phyloP scores from a whole-genome alignment of 2,329 filamentous ascomycete genomes.

The Sporothrix inflata region DNA sequence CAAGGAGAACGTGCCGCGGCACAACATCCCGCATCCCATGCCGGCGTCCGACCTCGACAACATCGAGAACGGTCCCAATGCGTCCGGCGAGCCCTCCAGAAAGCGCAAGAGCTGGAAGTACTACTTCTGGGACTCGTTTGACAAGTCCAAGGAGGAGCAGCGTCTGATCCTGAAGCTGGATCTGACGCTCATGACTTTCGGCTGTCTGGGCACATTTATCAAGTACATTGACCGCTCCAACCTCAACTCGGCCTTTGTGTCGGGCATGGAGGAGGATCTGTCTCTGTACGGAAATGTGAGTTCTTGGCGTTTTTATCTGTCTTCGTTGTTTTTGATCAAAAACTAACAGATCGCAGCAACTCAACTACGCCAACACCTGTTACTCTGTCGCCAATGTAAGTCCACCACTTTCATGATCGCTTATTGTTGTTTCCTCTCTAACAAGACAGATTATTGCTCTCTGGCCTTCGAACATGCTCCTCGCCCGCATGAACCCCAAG shows the following conservation, averaged over 20 bases:
- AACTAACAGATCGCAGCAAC: constrained; percentile 20
- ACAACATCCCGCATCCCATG: not conserved
- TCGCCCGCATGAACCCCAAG: constrained; percentile 26
- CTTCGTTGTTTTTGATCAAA: not conserved
- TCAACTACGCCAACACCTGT: constrained; percentile 30
- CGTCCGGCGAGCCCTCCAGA: not conserved
- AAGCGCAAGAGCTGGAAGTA: constrained; percentile 26
- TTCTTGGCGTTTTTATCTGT: not conserved
- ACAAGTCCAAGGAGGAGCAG: constrained; percentile 25
- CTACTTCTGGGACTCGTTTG: constrained; percentile 30
- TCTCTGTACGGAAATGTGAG: constrained; percentile 31
- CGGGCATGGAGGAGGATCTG: constrained; percentile 32
- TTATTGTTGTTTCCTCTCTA: not conserved
- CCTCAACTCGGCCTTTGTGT: constrained; percentile 29
- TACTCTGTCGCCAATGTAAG: constrained; percentile 27
- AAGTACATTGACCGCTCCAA: constrained; percentile 28
- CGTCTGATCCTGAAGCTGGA: constrained; percentile 19
- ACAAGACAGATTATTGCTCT: constrained; percentile 30
- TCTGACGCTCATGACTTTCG: constrained; percentile 29
- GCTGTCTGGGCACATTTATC: constrained; percentile 28
- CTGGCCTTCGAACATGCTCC: constrained; percentile 24
- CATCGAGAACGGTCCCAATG: not conserved
- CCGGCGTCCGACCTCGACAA: constrained; percentile 7
- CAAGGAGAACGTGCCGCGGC: constrained; percentile 23
- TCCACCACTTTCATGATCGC: not conserved